phyloP scores from a whole-genome alignment of 2,329 filamentous ascomycete genomes.

The Aspergillus felis region DNA sequence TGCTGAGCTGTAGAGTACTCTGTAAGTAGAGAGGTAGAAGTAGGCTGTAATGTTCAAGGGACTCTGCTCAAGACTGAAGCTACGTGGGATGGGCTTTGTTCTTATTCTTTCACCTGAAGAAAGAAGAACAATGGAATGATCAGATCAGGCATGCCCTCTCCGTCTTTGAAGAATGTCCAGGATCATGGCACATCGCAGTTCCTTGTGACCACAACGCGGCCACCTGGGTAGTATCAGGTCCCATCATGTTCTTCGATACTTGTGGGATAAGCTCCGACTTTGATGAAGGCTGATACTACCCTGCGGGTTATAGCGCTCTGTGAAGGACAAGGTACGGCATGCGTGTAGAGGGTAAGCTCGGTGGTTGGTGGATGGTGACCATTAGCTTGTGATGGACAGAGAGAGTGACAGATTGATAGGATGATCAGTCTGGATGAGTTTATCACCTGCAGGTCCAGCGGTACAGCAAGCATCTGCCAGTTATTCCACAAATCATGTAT shows the following conservation, averaged over 20 bases:
- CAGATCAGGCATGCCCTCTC: background rate
- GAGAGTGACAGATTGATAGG: background rate
- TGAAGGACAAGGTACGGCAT: background rate
- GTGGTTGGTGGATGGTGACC: background rate
- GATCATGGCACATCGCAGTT: background rate
- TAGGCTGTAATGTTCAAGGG: background rate
- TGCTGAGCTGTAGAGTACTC: background rate
- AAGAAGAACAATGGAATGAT: background rate
- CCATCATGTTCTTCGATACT: background rate
- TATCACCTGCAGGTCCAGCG: background rate
- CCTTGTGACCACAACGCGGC: background rate
- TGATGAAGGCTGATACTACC: background rate
- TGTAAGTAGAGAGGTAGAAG: background rate
- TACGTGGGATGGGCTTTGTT: background rate
- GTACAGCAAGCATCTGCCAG: background rate
- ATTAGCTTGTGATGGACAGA: background rate
- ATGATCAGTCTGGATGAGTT: background rate
- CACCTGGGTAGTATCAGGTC: background rate
- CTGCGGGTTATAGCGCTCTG: background rate
- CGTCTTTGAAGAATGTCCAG: background rate
- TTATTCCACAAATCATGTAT: background rate
- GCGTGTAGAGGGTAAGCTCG: background rate
- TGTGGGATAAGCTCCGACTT: background rate
- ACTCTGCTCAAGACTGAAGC: background rate
- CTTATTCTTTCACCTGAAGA: background rate